Evolutionary conservation across 116 monocot genomes (phyloP).

Genomic region (Papilionanthe hybrid): DNA sequence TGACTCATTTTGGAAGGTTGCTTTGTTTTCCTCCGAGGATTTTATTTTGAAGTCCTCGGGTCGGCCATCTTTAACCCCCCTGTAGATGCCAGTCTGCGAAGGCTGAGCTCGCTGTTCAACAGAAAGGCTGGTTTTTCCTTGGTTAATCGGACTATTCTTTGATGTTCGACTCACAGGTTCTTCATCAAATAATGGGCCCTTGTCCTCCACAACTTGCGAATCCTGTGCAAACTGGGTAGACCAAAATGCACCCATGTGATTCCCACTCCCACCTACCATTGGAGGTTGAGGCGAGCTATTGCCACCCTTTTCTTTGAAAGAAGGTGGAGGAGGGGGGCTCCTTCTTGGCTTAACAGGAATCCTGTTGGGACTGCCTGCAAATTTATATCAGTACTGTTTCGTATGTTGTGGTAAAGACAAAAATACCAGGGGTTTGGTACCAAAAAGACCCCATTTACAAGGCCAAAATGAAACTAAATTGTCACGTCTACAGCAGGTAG

Average conservation of each 20-base stretch:
- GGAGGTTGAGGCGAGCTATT: constrained; percentile 29
- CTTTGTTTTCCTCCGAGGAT: constrained; percentile 37
- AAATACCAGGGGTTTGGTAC: too few species aligned
- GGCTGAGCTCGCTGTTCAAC: constrained; percentile 6
- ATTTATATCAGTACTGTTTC: not conserved
- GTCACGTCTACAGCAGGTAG: not conserved
- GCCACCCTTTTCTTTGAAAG: constrained; percentile 40
- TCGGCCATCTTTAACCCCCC: constrained; percentile 16
- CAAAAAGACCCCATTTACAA: too few species aligned
- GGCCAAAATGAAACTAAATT: not conserved
- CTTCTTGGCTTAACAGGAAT: constrained; percentile 47
- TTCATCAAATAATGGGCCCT: constrained; percentile 46
- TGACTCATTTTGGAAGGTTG: constrained; percentile 26
- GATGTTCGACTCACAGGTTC: constrained; percentile 31
- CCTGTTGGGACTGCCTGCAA: constrained; percentile 46
- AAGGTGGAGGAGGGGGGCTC: constrained; percentile 72
- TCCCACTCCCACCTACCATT: constrained; percentile 27
- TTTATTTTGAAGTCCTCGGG: constrained; percentile 57
- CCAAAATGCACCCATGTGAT: constrained; percentile 82
- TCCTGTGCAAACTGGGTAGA: constrained; percentile 68
- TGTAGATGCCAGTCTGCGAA: constrained; percentile 15
- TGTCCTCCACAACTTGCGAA: constrained; percentile 35
- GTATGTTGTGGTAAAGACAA: not conserved
- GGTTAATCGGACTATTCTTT: constrained; percentile 30
- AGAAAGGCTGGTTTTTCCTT: constrained; percentile 12